Conservation (phyloP, 257 asterid species). For the Handroanthus guayacan region DNA sequence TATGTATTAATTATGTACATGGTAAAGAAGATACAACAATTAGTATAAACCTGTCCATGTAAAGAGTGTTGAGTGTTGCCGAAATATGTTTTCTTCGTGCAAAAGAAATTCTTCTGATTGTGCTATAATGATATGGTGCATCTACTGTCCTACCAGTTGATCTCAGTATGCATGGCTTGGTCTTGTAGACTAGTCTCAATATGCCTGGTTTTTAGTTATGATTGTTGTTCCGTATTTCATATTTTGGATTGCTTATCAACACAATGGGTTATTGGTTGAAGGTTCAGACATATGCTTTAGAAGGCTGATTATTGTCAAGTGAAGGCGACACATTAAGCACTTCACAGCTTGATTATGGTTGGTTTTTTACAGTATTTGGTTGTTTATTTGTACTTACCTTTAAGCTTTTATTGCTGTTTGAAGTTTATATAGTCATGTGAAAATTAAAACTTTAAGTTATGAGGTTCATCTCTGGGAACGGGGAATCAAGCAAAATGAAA, state of each 20-base stretch:
- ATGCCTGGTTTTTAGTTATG: slow-evolving; percentile 10
- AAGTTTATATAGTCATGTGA: slow-evolving; percentile 1
- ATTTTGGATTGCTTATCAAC: slow-evolving; percentile 12
- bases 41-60: neutral
- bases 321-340: slow-evolving; percentile 31
- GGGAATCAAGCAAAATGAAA: neutral
- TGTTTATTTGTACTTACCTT: slow-evolving; percentile 8
- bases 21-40: neutral
- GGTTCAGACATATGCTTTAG: slow-evolving; percentile 78
- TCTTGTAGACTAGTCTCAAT: slow-evolving; percentile 20
- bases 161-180: slow-evolving; percentile 1
- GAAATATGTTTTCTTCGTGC: neutral
- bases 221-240: slow-evolving; percentile 6
- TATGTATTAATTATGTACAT: neutral
- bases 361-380: slow-evolving; percentile 8
- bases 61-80: neutral
- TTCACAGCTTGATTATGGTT: slow-evolving; percentile 39
- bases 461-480: neutral
- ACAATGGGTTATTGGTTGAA: slow-evolving; percentile 44
- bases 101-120: neutral
- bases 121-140: neutral
- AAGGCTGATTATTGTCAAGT: slow-evolving; percentile 60
- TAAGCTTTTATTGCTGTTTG: neutral
- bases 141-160: neutral
- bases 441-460: neutral